phyloP scores from a whole-genome alignment of 371 early-diverging fungal genomes.

The Apophysomyces elegans region DNA sequence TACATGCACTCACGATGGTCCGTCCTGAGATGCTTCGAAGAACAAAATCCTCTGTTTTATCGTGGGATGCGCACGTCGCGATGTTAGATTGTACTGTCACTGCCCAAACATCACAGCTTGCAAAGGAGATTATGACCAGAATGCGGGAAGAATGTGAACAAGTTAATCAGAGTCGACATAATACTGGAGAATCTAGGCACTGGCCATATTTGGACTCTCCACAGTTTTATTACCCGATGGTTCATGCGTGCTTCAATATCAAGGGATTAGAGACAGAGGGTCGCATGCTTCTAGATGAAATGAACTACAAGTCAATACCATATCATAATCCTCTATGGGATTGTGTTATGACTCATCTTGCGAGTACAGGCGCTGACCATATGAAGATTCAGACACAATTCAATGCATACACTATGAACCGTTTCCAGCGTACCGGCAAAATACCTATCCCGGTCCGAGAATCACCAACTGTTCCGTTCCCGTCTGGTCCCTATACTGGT shows the following conservation, averaged over 20 bases:
- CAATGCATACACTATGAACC: conserved; percentile 46
- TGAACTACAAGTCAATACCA: conserved; percentile 16
- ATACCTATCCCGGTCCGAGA: conserved; percentile 50
- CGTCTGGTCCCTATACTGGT: conserved; percentile 46
- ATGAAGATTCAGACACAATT: conserved; percentile 34
- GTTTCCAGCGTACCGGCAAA: conserved; percentile 41
- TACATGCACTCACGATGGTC: conserved; percentile 40
- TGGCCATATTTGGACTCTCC: conserved; percentile 12
- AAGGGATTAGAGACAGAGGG: conserved; percentile 14
- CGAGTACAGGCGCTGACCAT: conserved; percentile 1
- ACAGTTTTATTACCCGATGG: conserved; percentile 29
- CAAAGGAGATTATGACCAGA: conserved; percentile 26
- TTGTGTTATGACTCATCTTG: conserved; percentile 19
- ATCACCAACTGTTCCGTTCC: conserved; percentile 43
- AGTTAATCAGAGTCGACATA: conserved; percentile 2
- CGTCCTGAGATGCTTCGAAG: conserved; percentile 41
- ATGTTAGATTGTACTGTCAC: conserved; percentile 50
- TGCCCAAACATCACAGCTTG: conserved; percentile 28
- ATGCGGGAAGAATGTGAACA: conserved; percentile 15
- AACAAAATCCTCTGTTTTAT: conserved; percentile 6
- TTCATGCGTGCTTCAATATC: conserved; percentile 18
- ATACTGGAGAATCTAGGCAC: neutral
- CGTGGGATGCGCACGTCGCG: conserved; percentile 33
- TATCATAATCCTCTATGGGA: conserved; percentile 24
- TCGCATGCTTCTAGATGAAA: conserved; percentile 17